Evolutionary conservation across 2,329 filamentous ascomycete species (phyloP).

Genomic region (Diaporthe australafricana): DNA sequence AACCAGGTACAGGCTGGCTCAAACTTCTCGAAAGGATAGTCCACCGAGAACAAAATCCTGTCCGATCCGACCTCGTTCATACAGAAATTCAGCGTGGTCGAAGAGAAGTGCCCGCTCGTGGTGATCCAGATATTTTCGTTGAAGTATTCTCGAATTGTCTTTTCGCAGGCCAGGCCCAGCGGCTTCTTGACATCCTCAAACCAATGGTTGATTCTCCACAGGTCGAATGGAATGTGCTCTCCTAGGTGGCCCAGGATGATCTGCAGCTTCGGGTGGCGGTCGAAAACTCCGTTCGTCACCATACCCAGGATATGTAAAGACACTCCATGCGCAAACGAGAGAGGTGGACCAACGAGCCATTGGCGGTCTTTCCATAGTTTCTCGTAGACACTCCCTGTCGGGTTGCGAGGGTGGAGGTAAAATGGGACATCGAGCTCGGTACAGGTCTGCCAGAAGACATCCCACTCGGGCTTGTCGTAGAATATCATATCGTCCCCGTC

Average conservation of each 20-base stretch:
- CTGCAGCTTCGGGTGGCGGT: conserved; percentile 58
- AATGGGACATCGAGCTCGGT: conserved; percentile 72
- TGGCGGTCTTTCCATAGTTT: conserved; percentile 63
- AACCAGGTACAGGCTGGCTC: conserved; percentile 55
- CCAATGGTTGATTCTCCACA: conserved; percentile 65
- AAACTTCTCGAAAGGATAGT: conserved; percentile 64
- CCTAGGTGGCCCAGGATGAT: conserved; percentile 61
- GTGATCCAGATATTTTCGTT: conserved; percentile 67
- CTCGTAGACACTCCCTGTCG: conserved; percentile 55
- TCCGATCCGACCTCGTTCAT: conserved; percentile 62
- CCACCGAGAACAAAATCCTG: conserved; percentile 62
- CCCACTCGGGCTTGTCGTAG: conserved; percentile 71
- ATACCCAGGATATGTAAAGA: conserved; percentile 67
- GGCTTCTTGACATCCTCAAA: conserved; percentile 57
- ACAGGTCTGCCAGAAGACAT: conserved; percentile 69
- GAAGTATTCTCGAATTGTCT: conserved; percentile 65
- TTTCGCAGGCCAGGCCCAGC: conserved; percentile 56
- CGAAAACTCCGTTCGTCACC: conserved; percentile 62
- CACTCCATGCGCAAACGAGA: conserved; percentile 69
- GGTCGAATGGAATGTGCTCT: conserved; percentile 61
- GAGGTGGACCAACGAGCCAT: conserved; percentile 70
- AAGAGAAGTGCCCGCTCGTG: conserved; percentile 67
- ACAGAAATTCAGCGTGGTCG: conserved; percentile 61
- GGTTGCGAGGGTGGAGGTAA: conserved; percentile 72
- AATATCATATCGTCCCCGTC: conserved; percentile 73